Base-by-base conservation (phyloP, 2,329 filamentous ascomycete species). In the Penicillium fuscoglaucum region DNA sequence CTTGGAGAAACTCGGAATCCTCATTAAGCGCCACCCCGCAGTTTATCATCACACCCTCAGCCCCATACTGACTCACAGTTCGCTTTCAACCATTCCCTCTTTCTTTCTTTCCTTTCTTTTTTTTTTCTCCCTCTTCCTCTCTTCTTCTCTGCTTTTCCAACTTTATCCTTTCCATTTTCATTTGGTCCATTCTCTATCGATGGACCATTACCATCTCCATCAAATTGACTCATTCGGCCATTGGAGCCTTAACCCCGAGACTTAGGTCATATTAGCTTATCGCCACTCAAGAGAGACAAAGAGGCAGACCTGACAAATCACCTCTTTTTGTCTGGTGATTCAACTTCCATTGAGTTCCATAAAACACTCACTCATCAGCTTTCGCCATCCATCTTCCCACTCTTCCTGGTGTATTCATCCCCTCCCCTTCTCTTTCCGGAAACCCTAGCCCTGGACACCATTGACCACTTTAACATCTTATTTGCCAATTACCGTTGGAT, bases 311-410 rank as follows among this genome's bases (percentile, higher is more conserved):
- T 66, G 62, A 65, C 59, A 66, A 66, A 64, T 66, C 63, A 60
- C 50, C 41, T 41, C 40, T 56, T 55, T 57, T 57, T 53, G 52
- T 43, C 53, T 53, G 49, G 39, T 53, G 41, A 58, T 65, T 55
- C 54, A 63, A 53, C 46, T 66, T 65, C 64, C 62, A 66, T 66
- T 66, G 62, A 65, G 50, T 66, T 66, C 62, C 53, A 60, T 53
- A 47, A 53, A 52, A 37, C 57, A 57, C 41, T 61, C 48, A 35
- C 48, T 46, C 51, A 31, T 51, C 37, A 53, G 8, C 49, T 43
- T 58, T 54, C 41, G 37, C 56, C 52, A 48, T 40, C 39, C 51
- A 55, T 33, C 33, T 37, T 46, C 33, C 24, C 45, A 28, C 41
- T 26, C 15, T 52, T 10, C 21, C 21, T 53, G 29, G 40, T 46